phyloP scores from a whole-genome alignment of 2,329 filamentous ascomycete genomes.

The Pyrenophora teres region DNA sequence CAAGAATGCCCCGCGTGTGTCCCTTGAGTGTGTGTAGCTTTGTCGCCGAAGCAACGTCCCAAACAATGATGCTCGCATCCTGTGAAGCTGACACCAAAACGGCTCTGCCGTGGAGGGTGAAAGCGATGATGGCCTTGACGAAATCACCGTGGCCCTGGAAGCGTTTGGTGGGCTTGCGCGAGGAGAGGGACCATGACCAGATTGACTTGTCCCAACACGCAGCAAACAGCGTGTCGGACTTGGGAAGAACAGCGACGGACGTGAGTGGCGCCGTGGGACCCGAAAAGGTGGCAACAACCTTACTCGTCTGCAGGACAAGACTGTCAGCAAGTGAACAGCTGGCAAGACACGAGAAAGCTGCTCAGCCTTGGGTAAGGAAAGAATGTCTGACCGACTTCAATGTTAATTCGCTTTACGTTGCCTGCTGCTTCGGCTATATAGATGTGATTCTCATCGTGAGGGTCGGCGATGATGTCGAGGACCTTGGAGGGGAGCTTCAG shows the following conservation, averaged over 20 bases:
- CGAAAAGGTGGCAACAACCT: constrained; percentile 61
- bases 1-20: constrained; percentile 76
- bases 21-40: constrained; percentile 79
- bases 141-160: constrained; percentile 87
- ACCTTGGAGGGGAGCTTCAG: constrained; percentile 85
- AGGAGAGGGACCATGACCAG: constrained; percentile 74
- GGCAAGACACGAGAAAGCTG: not conserved
- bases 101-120: constrained; percentile 64
- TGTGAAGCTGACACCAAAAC: constrained; percentile 54
- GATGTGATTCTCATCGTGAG: constrained; percentile 64
- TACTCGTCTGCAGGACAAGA: constrained; percentile 25
- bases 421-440: constrained; percentile 90
- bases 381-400: constrained; percentile 69
- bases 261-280: constrained; percentile 77
- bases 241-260: constrained; percentile 39
- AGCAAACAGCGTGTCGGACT: constrained; percentile 68
- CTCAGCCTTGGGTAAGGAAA: constrained; percentile 6
- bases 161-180: constrained; percentile 53
- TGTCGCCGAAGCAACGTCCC: constrained; percentile 71
- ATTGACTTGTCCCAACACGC: constrained; percentile 94
- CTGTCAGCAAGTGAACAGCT: constrained; percentile 17
- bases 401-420: constrained; percentile 70
- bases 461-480: constrained; percentile 72
- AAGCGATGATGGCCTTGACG: constrained; percentile 76
- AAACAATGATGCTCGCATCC: constrained; percentile 66